Base-by-base conservation (phyloP, 345 rosid species). In the Citrus hindsii region DNA sequence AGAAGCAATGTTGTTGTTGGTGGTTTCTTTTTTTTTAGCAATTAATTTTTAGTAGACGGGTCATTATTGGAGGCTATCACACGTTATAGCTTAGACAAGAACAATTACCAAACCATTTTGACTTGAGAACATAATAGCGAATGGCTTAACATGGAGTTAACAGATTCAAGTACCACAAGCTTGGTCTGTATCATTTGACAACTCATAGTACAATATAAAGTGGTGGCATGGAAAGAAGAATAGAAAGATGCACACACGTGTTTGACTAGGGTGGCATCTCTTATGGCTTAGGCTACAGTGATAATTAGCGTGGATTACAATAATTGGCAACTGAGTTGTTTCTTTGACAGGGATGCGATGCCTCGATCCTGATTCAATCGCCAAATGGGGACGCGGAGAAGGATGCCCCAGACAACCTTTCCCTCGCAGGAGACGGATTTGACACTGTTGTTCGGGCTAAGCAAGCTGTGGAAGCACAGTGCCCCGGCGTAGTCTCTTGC, bases 351-450 rank as follows among this genome's bases (percentile, higher is more conserved):
- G 99, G 98, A 28, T 96, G 98, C 74, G 99, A 96, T 75, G 98
- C 88, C 0, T 94, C 99, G 1, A 70, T 91, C 14, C 32, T 96
- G 82, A 88, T 94, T 66, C 5, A 85, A 13, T 94, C 98, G 30
- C 89, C 89, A 6, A 89, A 88, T 7, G 88, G 86, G n/a, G 97
- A 91, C 76, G 98, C 98, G 0, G 99, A 92, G 86, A 96, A 85
- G 72, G 97, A 96, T 69, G 90, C 98, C 1, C 24, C 71, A 9
- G 99, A 96, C 78, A 92, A 96, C 81, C 32, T 86, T 21, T 93
- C 99, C 32, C 91, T 96, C 0, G 97, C 98, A 9, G 99, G 98
- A 79, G 99, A 96, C 30, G 99, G 98, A 4, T 96, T 90, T 33
- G 98, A 96, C 80, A 89, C 98, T 24, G 83, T 96, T 25, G 25